Conservation (phyloP, 2,329 filamentous ascomycete species). For the Lomentospora prolificans region DNA sequence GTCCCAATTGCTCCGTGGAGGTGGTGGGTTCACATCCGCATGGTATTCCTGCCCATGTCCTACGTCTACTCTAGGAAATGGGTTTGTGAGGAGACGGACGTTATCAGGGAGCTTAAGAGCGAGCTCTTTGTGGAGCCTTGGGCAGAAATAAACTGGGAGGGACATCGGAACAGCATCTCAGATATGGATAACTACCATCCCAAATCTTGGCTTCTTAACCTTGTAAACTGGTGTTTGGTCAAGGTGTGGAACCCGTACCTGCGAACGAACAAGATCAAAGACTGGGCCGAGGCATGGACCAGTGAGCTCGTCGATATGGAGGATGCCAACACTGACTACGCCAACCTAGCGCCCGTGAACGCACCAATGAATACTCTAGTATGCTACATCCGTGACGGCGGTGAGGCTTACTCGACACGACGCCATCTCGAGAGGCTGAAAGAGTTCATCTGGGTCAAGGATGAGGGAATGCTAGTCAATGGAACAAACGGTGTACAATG, state of each 20-base stretch:
- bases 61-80: slow-evolving; percentile 81
- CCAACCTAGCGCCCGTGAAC: slow-evolving; percentile 80
- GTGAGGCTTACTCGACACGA: slow-evolving; percentile 59
- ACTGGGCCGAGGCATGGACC: slow-evolving; percentile 68
- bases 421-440: slow-evolving; percentile 72
- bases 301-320: slow-evolving; percentile 83
- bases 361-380: slow-evolving; percentile 81
- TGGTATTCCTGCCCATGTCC: slow-evolving; percentile 88
- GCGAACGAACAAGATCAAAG: slow-evolving; percentile 53
- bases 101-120: slow-evolving; percentile 62
- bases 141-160: slow-evolving; percentile 65
- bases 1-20: slow-evolving; percentile 81
- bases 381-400: slow-evolving; percentile 78
- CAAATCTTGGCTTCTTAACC: slow-evolving; percentile 74
- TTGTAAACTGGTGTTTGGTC: slow-evolving; percentile 67
- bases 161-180: slow-evolving; percentile 74
- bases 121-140: slow-evolving; percentile 78
- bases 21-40: slow-evolving; percentile 98
- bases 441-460: slow-evolving; percentile 85
- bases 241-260: slow-evolving; percentile 75
- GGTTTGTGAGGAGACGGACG: slow-evolving; percentile 62
- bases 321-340: slow-evolving; percentile 84
- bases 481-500: slow-evolving; percentile 97
- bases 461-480: slow-evolving; percentile 88
- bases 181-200: slow-evolving; percentile 83